A percentile compares a stretch with the other conserved stretches of the same genome.
Evolutionary conservation across 352 stramenopile genomes (phyloP).

Genomic region (Sclerospora graminicola): DNA sequence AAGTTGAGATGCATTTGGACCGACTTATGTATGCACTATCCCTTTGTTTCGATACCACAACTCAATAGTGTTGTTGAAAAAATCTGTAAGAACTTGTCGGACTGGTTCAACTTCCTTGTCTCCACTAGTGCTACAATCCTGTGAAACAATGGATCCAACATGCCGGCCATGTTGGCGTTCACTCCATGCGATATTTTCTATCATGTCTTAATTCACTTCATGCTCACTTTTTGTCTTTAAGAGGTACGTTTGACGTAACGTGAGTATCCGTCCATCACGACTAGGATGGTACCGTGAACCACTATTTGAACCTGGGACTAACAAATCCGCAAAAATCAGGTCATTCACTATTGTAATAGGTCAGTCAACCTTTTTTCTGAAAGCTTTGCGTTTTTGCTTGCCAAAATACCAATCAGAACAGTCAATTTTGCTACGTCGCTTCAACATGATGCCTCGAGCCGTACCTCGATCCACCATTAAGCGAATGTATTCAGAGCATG

Average conservation of each 20-base stretch:
- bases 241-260: background rate
- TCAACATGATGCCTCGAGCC: constrained; percentile 2
- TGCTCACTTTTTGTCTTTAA: background rate
- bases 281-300: background rate
- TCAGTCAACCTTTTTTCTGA: constrained; percentile 1
- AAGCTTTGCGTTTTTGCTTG: constrained; percentile 2
- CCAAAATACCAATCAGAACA: constrained; percentile 2
- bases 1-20: background rate
- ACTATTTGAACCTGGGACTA: constrained; percentile 1
- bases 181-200: background rate
- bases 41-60: background rate
- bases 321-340: background rate
- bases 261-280: background rate
- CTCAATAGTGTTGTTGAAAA: background rate
- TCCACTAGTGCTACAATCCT: background rate
- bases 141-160: background rate
- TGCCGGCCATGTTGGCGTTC: background rate
- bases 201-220: background rate
- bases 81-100: background rate
- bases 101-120: background rate
- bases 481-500: constrained; percentile 2
- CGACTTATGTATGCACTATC: background rate
- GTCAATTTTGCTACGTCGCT: background rate
- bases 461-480: constrained; percentile 1
- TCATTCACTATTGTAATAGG: background rate